Base-by-base conservation (phyloP, 2,329 filamentous ascomycete genomes). In the Colletotrichum cuscutae region DNA sequence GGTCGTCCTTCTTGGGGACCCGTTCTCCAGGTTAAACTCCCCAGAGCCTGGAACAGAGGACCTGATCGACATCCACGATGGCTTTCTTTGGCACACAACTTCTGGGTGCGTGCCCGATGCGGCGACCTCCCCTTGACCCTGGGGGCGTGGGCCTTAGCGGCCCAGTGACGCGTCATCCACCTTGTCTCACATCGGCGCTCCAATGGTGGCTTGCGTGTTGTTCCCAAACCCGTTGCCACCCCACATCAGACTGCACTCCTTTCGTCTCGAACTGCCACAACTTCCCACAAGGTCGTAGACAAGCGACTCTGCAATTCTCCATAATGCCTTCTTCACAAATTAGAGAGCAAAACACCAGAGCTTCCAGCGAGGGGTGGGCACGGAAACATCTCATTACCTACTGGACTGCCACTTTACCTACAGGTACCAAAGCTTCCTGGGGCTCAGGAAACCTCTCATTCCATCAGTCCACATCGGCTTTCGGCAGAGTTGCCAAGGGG, bases 161-260 rank as follows among this genome's bases (percentile, higher is more conserved):
- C 68, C 59, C 67, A 37, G 71, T 73, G 71, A 73, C 71, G 71
- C 71, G 71, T 73, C 71, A 73, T 73, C 71, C 68, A 66, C 71
- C 63, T 53, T 73, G 71, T 73, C 68, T 73, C 71, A 71, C 68
- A 9, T 73, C 57, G 67, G 46, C 22, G 42, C 62, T 66, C 61
- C 67, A 73, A 71, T 71, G 68, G 68, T 71, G 71, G 71, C 71
- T 73, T 73, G 71, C 68, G 71, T 71, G 71, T 67, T 73, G 71
- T 71, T 72, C 60, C 46, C 52, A 73, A 73, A 71, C 57, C 57
- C 68, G 58, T 73, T 59, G 71, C 71, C 68, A 73, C 71, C 68
- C 71, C 71, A 71, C 71, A 58, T 49, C 68, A 62, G 58, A 65
- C 71, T 42, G 68, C 67, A 67, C 56, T 57, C 58, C 52, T 71